Evolutionary conservation across 352 stramenopile genomes (phyloP), one percentile per base, ranked within the genome.

Genomic region (Phytophthora sp.): DNA sequence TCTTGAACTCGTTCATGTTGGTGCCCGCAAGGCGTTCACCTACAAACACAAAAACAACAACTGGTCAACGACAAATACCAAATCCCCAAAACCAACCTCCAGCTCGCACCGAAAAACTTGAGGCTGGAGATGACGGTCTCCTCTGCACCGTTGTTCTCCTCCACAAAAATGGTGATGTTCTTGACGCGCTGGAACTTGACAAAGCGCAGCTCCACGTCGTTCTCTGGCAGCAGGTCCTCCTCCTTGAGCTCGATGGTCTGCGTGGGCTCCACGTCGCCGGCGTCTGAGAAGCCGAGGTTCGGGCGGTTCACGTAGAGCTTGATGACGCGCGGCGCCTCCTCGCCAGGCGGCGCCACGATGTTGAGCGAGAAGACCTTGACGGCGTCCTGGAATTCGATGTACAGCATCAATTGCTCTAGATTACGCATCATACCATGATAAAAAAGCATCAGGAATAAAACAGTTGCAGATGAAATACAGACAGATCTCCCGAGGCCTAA

Each of bases 1-100:
- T 94, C 74, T 94, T 94, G 28, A 94, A 74, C 45, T 92, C 85
- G 63, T 91, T 91, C 82, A 94, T 90, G 76, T 94, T 94, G 30
- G 82, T 94, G 24, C 85, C 85, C 5, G 84, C 83, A 18, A 94
- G 80, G 37, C 44, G 60, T 51, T 93, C 84, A 30, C 84, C 84
- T 92, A 38, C 1, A 49, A 54, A 20, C 31, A 50, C 18, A 65
- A 10, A 65, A 50, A 42, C 32, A 56, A 26, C 54, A 45, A 46
- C 3, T 17, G 0, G 20, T 4, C 9, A 24, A 54, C 3, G 26
- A 43, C 12, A 30, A 51, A 11, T 8, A 45, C 1, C 4, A 24
- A 35, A n/a, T 21, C 27, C n/a, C n/a, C n/a, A n/a, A n/a, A n/a
- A n/a, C n/a, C n/a, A n/a, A n/a, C n/a, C n/a, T n/a, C n/a, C n/a